Conservation (phyloP, 2,329 filamentous ascomycete genomes). For the Neopestalotiopsis clavispora region DNA sequence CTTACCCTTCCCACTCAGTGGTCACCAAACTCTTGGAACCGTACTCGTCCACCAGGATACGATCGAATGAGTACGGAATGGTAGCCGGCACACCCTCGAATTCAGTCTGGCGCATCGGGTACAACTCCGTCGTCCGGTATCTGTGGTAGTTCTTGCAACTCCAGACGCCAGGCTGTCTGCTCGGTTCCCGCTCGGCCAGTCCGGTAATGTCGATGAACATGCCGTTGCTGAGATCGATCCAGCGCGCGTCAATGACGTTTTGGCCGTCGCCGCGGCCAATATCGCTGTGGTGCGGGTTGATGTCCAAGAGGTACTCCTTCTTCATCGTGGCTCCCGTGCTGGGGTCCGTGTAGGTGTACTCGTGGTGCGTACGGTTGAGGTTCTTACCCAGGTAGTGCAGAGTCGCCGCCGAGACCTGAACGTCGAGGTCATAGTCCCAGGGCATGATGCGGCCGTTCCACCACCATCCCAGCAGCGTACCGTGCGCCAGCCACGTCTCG, state of each 20-base stretch:
- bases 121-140: slow-evolving; percentile 74
- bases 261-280: slow-evolving; percentile 67
- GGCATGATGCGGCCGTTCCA: slow-evolving; percentile 81
- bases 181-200: slow-evolving; percentile 69
- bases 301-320: slow-evolving; percentile 71
- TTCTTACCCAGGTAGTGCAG: slow-evolving; percentile 67
- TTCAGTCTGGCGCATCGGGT: slow-evolving; percentile 73
- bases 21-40: slow-evolving; percentile 62
- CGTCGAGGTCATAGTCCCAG: slow-evolving; percentile 88
- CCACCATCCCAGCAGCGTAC: slow-evolving; percentile 86
- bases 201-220: slow-evolving; percentile 86
- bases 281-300: slow-evolving; percentile 73
- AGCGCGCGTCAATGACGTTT: slow-evolving; percentile 85
- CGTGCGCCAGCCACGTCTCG: slow-evolving; percentile 88
- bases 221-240: slow-evolving; percentile 78
- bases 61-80: slow-evolving; percentile 73
- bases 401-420: slow-evolving; percentile 73
- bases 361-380: slow-evolving; percentile 71
- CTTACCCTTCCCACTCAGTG: slow-evolving; percentile 67
- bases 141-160: slow-evolving; percentile 81
- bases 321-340: slow-evolving; percentile 23
- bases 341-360: slow-evolving; percentile 52
- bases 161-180: slow-evolving; percentile 66
- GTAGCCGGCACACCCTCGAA: slow-evolving; percentile 76
- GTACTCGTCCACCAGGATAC: slow-evolving; percentile 70